Evolutionary conservation across 2,329 filamentous ascomycete species (phyloP).

Genomic region (Aureobasidium sp.): DNA sequence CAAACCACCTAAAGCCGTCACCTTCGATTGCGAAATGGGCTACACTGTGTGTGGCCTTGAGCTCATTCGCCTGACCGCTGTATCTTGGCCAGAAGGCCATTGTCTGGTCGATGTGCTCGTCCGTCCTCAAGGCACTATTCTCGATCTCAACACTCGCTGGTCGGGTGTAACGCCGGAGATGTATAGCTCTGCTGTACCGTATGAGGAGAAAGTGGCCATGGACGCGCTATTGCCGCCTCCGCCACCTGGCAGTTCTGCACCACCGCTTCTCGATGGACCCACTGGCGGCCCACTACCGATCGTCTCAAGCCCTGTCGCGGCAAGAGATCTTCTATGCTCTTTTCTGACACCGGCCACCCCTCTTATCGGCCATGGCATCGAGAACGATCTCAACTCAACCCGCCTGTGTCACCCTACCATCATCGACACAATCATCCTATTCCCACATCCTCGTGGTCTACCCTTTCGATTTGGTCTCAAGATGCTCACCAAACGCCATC

Average conservation of each 20-base stretch:
- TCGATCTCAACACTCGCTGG: conserved; percentile 88
- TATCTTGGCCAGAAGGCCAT: conserved; percentile 74
- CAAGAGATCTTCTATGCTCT: conserved; percentile 69
- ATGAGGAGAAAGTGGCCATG: conserved; percentile 24
- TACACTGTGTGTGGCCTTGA: conserved; percentile 87
- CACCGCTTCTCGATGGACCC: conserved; percentile 14
- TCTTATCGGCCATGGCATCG: conserved; percentile 84
- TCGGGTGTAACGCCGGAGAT: conserved; percentile 80
- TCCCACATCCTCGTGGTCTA: conserved; percentile 67
- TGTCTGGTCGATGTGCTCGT: conserved; percentile 79
- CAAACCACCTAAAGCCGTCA: conserved; percentile 53
- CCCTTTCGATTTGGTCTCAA: conserved; percentile 76
- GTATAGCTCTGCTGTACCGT: conserved; percentile 61
- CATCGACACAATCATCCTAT: conserved; percentile 80
- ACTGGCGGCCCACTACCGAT: conserved; percentile 51
- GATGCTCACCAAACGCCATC: conserved; percentile 59
- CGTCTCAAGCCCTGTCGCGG: conserved; percentile 65
- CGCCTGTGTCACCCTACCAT: conserved; percentile 79
- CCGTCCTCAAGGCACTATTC: conserved; percentile 69
- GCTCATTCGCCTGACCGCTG: conserved; percentile 80
- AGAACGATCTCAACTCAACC: conserved; percentile 86
- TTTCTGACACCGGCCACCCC: conserved; percentile 71
- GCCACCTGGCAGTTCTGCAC: conserved; percentile 8
- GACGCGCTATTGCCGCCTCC: conserved; percentile 17
- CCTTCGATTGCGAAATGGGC: conserved; percentile 96